Conservation (phyloP, 2,329 filamentous ascomycete species). For the Fusarium xylarioides region DNA sequence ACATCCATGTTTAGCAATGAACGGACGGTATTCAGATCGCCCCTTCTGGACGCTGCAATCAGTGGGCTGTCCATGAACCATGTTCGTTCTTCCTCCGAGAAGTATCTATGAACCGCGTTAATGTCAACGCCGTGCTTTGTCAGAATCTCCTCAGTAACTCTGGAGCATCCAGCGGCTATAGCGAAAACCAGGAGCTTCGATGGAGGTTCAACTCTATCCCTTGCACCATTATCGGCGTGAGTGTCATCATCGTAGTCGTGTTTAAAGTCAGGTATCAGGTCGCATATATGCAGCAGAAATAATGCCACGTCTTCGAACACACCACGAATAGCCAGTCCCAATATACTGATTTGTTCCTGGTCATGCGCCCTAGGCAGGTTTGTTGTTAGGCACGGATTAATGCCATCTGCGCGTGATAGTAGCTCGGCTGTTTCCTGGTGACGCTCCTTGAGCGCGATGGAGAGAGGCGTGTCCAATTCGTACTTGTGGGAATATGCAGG, state of each 20-base stretch:
- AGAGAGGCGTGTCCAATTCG: rapidly evolving
- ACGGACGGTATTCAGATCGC: not conserved
- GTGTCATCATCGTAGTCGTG: no score
- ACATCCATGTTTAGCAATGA: not conserved
- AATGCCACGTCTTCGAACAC: not conserved
- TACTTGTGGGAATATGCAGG: not conserved
- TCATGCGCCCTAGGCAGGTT: no score
- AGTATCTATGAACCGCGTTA: not conserved
- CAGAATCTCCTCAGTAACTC: not conserved
- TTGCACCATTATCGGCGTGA: no score
- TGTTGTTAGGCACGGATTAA: rapidly evolving
- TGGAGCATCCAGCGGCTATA: not conserved
- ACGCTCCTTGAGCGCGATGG: not conserved
- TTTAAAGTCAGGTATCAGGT: no score
- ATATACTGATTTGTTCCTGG: not conserved
- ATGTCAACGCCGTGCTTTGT: rapidly evolving
- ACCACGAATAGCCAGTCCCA: rapidly evolving
- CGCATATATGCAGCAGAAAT: not conserved
- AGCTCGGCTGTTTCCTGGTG: rapidly evolving
- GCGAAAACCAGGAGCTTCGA: not conserved
- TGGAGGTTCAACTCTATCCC: not conserved
- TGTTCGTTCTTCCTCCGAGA: rapidly evolving
- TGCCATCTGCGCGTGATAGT: not conserved
- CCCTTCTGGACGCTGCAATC: not conserved
- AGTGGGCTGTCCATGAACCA: not conserved